A percentile compares a stretch with the other conserved stretches of the same genome.
Evolutionary conservation across 768 basidiomycete species (phyloP).

Genomic region (Exidia glandulosa): DNA sequence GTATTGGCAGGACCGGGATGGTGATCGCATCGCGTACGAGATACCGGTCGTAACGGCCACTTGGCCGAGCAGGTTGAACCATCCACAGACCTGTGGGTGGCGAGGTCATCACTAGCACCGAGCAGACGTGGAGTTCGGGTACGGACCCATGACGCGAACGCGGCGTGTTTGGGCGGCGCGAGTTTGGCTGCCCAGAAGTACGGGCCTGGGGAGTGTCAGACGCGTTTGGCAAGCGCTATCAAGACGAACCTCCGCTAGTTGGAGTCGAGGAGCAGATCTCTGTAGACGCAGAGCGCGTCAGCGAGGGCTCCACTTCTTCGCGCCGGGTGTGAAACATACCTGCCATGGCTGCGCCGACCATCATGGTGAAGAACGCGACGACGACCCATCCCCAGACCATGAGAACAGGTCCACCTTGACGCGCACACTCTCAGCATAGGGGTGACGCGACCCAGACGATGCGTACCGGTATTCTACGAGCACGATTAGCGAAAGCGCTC

Average conservation of each 20-base stretch:
- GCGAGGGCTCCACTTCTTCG: background rate
- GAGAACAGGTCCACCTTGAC: conserved; percentile 62
- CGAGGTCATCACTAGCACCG: background rate
- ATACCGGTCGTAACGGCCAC: conserved; percentile 71
- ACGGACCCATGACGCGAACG: conserved; percentile 60
- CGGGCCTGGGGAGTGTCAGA: conserved; percentile 35
- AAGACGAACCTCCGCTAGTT: background rate
- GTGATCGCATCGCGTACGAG: conserved; percentile 33
- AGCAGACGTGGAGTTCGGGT: background rate
- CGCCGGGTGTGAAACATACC: conserved; percentile 29
- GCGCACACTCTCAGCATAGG: too few species aligned
- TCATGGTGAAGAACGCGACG: conserved; percentile 57
- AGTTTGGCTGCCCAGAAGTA: conserved; percentile 80
- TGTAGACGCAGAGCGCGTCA: background rate
- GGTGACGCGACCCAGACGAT: too few species aligned
- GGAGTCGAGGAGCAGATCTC: conserved; percentile 1
- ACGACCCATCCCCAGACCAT: conserved; percentile 72
- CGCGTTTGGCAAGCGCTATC: background rate
- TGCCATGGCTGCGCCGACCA: conserved; percentile 68
- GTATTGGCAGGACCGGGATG: too few species aligned
- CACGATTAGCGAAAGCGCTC: too few species aligned
- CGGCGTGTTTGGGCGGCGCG: conserved; percentile 41
- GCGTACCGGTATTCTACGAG: too few species aligned
- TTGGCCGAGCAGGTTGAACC: conserved; percentile 57
- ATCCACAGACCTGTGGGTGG: conserved; percentile 8